Conservation (phyloP, 139 green algal species). For the Tetradesmus lagerheimii region DNA sequence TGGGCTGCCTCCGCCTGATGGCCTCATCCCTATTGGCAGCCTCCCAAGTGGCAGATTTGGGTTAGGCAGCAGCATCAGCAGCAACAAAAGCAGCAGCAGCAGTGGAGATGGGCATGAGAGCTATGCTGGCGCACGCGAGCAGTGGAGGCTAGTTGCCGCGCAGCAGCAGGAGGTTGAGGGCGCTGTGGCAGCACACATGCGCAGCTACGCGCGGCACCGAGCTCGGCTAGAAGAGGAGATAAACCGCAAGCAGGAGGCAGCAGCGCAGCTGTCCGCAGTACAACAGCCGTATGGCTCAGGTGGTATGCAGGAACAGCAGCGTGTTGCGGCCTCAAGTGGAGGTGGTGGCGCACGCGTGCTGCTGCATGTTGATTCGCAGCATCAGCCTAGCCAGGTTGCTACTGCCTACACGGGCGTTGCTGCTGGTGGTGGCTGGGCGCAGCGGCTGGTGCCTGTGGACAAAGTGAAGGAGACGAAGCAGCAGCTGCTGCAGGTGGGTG, state of each 20-base stretch:
- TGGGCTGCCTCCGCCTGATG: background rate
- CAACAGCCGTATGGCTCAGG: background rate
- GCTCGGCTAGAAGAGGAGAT: conserved; percentile 41
- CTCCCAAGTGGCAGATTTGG: background rate
- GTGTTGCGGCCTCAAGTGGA: no score
- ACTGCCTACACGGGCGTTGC: background rate
- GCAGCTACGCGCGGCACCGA: conserved; percentile 7
- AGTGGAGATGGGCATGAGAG: background rate
- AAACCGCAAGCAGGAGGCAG: conserved; percentile 5
- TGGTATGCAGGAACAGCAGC: background rate
- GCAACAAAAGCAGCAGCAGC: background rate
- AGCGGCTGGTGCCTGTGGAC: conserved; percentile 1
- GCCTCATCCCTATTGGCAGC: background rate
- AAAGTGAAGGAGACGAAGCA: conserved; percentile 26
- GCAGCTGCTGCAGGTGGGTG: conserved; percentile 30
- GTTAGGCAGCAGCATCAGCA: background rate
- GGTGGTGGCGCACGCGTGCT: background rate
- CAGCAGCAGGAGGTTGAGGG: conserved; percentile 7
- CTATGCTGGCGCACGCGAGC: background rate
- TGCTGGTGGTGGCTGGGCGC: background rate
- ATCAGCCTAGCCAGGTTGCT: conserved; percentile 33
- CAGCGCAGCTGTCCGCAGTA: background rate
- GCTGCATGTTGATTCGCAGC: conserved; percentile 26
- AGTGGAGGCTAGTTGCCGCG: background rate
- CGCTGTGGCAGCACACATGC: conserved; percentile 5